A percentile compares a stretch with the other conserved stretches of the same genome.
phyloP scores from a whole-genome alignment of 441 rosid species.

The Adansonia gregorii region DNA sequence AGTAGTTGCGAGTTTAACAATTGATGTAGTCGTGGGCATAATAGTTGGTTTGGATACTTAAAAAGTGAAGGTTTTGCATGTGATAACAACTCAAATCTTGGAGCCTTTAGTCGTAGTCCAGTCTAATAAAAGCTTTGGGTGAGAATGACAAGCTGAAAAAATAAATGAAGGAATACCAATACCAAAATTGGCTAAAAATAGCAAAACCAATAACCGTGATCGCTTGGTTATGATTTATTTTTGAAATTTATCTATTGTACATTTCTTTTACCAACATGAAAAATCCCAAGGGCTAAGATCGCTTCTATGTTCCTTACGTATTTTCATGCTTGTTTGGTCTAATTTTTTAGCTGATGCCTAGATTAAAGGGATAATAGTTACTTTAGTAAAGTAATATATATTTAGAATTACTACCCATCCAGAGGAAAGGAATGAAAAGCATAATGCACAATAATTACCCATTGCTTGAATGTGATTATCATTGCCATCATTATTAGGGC shows the following conservation, averaged over 20 bases:
- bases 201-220: slow-evolving; percentile 94
- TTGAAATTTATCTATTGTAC: slow-evolving; percentile 90
- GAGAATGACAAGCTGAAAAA: slow-evolving; percentile 91
- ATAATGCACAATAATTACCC: slow-evolving; percentile 10
- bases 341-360: slow-evolving; percentile 88
- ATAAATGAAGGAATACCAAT: slow-evolving; percentile 95
- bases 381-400: background rate
- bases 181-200: slow-evolving; percentile 97
- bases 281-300: slow-evolving; percentile 88
- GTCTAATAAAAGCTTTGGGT: slow-evolving; percentile 89
- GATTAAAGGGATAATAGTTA: slow-evolving; percentile 16
- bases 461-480: slow-evolving; percentile 69
- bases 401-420: slow-evolving; percentile 31
- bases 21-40: slow-evolving; percentile 70
- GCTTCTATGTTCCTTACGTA: slow-evolving; percentile 99
- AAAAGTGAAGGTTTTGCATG: slow-evolving; percentile 88
- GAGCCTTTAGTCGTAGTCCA: slow-evolving; percentile 89
- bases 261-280: slow-evolving; percentile 96
- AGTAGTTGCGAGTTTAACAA: slow-evolving; percentile 87
- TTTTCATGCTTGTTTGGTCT: slow-evolving; percentile 92
- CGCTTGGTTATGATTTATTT: slow-evolving; percentile 90
- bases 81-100: slow-evolving; percentile 86
- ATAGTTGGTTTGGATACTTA: slow-evolving; percentile 91
- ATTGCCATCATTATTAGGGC: slow-evolving; percentile 98
- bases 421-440: slow-evolving; percentile 22